These are phyloP conservation scores for Kodamaea arcana DNA, from an alignment of 1,139 yeast species.

Conservation along the genomic window DNA sequence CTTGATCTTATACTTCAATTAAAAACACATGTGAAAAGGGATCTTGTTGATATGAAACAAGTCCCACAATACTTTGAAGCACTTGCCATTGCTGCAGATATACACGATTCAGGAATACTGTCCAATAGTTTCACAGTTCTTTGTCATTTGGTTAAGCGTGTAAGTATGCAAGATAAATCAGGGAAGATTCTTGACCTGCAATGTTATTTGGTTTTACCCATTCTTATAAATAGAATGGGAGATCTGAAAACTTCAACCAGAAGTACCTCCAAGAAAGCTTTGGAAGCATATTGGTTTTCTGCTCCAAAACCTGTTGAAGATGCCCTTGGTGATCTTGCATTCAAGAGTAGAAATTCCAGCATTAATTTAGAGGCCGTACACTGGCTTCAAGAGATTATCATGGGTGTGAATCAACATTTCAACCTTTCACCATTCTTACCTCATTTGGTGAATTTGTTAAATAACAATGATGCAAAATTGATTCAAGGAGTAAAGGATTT, in stretches of 20 bases:
- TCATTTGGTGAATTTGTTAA: constrained; percentile 17
- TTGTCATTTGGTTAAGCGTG: constrained; percentile 72
- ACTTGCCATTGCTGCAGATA: constrained; percentile 43
- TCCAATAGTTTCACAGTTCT: constrained; percentile 59
- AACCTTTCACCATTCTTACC: constrained; percentile 27
- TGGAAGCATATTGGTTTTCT: constrained; percentile 67
- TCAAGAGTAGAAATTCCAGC: constrained; percentile 35
- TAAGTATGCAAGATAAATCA: constrained; percentile 64
- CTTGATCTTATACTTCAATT: constrained; percentile 43
- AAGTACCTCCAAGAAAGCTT: constrained; percentile 51
- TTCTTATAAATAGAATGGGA: constrained; percentile 49
- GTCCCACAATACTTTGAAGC: constrained; percentile 59
- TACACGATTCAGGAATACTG: constrained; percentile 39
- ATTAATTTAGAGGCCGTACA: constrained; percentile 41
- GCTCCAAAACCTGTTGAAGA: constrained; percentile 54
- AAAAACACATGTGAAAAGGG: constrained; percentile 68
- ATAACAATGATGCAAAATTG: neutral
- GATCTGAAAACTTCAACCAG: constrained; percentile 43
- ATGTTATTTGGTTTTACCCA: constrained; percentile 52
- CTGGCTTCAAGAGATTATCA: constrained; percentile 32
- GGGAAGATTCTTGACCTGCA: constrained; percentile 44
- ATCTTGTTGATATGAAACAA: constrained; percentile 50
- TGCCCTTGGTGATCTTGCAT: constrained; percentile 47
- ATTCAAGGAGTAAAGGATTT: constrained; percentile 13
- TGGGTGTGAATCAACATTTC: constrained; percentile 30